phyloP scores from a whole-genome alignment of 164 flowering plant genomes.

The Malania oleifera region DNA sequence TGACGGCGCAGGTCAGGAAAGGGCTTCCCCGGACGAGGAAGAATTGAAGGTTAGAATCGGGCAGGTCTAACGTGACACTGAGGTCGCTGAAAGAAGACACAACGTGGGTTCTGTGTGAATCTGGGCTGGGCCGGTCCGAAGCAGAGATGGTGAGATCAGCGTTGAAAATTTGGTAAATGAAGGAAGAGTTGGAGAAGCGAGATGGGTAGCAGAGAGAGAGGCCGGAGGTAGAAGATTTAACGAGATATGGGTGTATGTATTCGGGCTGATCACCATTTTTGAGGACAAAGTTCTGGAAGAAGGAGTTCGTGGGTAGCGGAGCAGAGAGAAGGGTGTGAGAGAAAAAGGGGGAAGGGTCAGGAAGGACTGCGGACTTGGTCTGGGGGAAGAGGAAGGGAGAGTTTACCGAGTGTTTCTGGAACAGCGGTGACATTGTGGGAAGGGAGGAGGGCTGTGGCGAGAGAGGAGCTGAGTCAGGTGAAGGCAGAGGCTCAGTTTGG shows the following conservation, averaged over 20 bases:
- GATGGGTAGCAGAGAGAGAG: conserved; percentile 77
- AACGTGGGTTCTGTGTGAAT: conserved; percentile 25
- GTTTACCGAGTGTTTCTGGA: no score
- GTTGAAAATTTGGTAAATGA: conserved; percentile 55
- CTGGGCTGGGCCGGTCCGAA: conserved; percentile 6
- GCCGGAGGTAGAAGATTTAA: conserved; percentile 60
- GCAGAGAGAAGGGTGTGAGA: conserved; percentile 60
- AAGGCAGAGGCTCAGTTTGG: no score
- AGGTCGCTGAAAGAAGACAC: conserved; percentile 66
- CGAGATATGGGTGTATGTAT: conserved; percentile 84
- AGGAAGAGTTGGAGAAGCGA: conserved; percentile 37
- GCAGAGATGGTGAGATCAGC: conserved; percentile 67
- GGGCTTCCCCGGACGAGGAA: conserved; percentile 93
- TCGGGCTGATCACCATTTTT: conserved; percentile 89
- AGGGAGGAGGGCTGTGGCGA: background rate
- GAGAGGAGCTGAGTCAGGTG: conserved; percentile 1
- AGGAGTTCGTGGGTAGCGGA: conserved; percentile 92
- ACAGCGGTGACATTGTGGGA: background rate
- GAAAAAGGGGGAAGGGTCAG: conserved; percentile 81
- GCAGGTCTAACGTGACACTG: conserved; percentile 67
- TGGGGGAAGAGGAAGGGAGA: conserved; percentile 53
- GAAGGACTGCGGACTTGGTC: conserved; percentile 64
- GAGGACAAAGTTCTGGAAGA: conserved; percentile 86
- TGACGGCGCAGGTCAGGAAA: conserved; percentile 48
- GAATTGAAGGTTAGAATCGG: conserved; percentile 46